Evolutionary conservation across 495 filamentous ascomycete genomes (phyloP), one percentile per base, ranked within the genome.

Genomic region (Melanomma pulvis-pyrius): DNA sequence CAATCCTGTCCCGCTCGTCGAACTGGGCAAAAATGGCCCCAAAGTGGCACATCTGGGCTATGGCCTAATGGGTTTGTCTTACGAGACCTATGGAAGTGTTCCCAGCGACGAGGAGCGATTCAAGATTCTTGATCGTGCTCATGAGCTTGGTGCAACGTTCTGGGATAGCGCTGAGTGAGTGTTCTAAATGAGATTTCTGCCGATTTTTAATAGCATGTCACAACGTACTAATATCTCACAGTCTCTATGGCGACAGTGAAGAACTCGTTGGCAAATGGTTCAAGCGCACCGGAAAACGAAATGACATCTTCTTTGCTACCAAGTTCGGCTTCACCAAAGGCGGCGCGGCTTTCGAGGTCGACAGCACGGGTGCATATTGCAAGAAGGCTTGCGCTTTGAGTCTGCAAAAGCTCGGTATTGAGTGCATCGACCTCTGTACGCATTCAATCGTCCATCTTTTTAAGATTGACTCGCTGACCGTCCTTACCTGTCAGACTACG

Each of bases 221-320:
- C 30, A 34, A 5, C 53, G 13, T 52, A 28, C 49, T 67, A 15
- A 61, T 28, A 22, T 50, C 32, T 9, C 6, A 15, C 19, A 71
- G 61, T 54, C 52, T 71, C 11, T 82, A 81, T 41, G 78, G 71
- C 15, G 83, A 85, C 66, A 78, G 69, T 47, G 84, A 87, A 69
- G 83, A 83, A 2, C 67, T 87, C 0, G 53, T 88, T 12, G 83
- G 82, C 0, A 82, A 80, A 70, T 88, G 84, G 85, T 83, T 87
- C 68, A 73, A 72, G 67, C 79, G 68, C 41, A 82, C 71, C 0
- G 82, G 79, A 4, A 87, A 88, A 63, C 74, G 83, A 0, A 62
- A 79, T 17, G 75, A 84, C 0, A 84, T 88, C 58, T 86, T 88
- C 72, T 73, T 88, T 5, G 79, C 84, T 0, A 84, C 82, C 12